Conservation (phyloP, 2,329 filamentous ascomycete species). For the Sporothrix euskadiensis region DNA sequence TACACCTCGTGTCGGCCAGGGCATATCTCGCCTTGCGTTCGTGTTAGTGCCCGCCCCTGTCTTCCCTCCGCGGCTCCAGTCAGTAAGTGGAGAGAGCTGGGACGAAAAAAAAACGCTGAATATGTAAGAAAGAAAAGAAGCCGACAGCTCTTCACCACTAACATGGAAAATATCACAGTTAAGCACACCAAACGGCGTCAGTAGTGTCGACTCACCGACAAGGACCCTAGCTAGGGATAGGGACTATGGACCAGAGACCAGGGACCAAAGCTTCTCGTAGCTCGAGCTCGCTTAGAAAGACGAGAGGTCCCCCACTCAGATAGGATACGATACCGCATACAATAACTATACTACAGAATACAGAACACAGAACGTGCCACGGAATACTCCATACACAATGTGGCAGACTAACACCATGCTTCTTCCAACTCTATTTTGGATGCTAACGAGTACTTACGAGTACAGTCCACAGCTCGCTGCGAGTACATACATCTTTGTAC, state of each 20-base stretch:
- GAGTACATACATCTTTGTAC: neutral
- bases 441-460: neutral
- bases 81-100: neutral
- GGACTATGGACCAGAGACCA: neutral
- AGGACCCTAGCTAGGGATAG: neutral
- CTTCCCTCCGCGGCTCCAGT: neutral
- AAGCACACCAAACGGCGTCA: neutral
- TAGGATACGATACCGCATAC: neutral
- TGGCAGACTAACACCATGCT: neutral
- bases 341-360: neutral
- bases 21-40: neutral
- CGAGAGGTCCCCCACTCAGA: neutral
- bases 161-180: too few relatives aligned
- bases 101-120: neutral
- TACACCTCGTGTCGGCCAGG: slow-evolving; percentile 10
- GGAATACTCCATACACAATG: neutral
- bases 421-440: neutral
- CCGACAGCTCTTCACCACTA: neutral
- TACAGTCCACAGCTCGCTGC: neutral
- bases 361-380: neutral
- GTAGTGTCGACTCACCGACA: neutral
- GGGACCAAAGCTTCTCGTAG: neutral
- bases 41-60: slow-evolving; percentile 11
- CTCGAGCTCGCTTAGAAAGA: neutral
- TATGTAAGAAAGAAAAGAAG: neutral